Base-by-base conservation (phyloP, 2,329 filamentous ascomycete genomes). In the Ceratocystis harringtonii region DNA sequence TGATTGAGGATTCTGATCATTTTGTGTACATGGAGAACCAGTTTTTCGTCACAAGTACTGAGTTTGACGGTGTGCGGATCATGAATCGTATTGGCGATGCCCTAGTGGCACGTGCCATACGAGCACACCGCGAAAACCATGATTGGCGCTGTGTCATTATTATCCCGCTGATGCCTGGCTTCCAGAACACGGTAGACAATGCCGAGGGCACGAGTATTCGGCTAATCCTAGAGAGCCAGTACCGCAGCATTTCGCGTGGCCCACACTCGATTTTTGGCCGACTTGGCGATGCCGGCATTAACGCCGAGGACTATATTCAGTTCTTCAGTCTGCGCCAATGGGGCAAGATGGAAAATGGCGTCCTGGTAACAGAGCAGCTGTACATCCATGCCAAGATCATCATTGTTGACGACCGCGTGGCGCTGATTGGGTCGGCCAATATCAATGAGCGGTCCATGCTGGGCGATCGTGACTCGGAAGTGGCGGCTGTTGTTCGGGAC, bases 11-110 rank as follows among this genome's bases (percentile, higher is more conserved):
- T 69, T 96, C 91, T 1, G 90, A 99, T 61, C 94, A 97, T 74
- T 96, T 96, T 71, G 90, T 97, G 63, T 97, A 99, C 75, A 96
- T 97, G 69, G 94, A 99, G 74, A 99, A 99, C 73, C 94, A 99
- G 72, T 99, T 97, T 76, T 99, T 95, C 78, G 89, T 99, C 74
- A 95, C 90, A 44, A 95, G 90, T 70, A 94, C 89, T 62, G 88
- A 94, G 71, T 91, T 92, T 4, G 85, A 96, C 70, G 89, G 88
- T 63, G 89, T 88, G 12, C 90, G 86, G 72, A 94, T 99, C 69
- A 83, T 90, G 73, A 99, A 99, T 74, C 85, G 87, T 69, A 96
- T 99, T 70, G 92, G 92, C 62, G 92, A 97, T 75, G 92, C 94
- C 2, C 79, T 99, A 41, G 92, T 97, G 7, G 89, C 96, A 71